These are phyloP conservation scores for Venturia nashicola DNA, from an alignment of 2,329 filamentous ascomycete genomes.

Conservation along the genomic window DNA sequence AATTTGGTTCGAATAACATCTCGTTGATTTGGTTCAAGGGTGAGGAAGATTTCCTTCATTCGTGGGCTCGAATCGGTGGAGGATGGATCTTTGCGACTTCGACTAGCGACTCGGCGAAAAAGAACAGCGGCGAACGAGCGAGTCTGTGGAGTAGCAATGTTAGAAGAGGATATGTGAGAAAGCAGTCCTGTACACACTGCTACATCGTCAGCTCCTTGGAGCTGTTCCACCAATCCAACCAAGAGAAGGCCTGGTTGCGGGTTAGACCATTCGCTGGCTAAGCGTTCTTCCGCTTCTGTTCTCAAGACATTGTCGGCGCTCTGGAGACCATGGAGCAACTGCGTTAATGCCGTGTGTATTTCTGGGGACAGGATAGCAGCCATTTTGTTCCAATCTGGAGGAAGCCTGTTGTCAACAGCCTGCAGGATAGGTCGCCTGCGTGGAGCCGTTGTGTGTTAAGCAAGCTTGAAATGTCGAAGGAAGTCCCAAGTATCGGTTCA, in stretches of 20 bases:
- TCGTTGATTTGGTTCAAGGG: slow-evolving; percentile 60
- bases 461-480: neutral
- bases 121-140: slow-evolving; percentile 88
- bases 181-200: slow-evolving; percentile 43
- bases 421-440: neutral
- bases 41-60: slow-evolving; percentile 74
- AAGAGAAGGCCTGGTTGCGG: slow-evolving; percentile 74
- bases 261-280: slow-evolving; percentile 81
- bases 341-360: slow-evolving; percentile 69
- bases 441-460: neutral
- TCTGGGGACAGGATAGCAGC: slow-evolving; percentile 69
- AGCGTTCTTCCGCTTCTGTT: slow-evolving; percentile 75
- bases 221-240: slow-evolving; percentile 90
- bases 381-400: slow-evolving; percentile 42
- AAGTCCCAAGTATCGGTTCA: neutral
- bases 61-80: slow-evolving; percentile 41
- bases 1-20: slow-evolving; percentile 73
- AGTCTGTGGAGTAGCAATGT: slow-evolving; percentile 41
- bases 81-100: slow-evolving; percentile 60
- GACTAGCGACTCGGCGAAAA: slow-evolving; percentile 86
- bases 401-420: neutral
- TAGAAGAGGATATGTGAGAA: neutral
- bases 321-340: slow-evolving; percentile 80
- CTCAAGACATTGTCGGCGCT: slow-evolving; percentile 79
- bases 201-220: slow-evolving; percentile 62